These are phyloP conservation scores for Aquilaria agallochum DNA, from an alignment of 441 rosid species.

Conservation along the genomic window DNA sequence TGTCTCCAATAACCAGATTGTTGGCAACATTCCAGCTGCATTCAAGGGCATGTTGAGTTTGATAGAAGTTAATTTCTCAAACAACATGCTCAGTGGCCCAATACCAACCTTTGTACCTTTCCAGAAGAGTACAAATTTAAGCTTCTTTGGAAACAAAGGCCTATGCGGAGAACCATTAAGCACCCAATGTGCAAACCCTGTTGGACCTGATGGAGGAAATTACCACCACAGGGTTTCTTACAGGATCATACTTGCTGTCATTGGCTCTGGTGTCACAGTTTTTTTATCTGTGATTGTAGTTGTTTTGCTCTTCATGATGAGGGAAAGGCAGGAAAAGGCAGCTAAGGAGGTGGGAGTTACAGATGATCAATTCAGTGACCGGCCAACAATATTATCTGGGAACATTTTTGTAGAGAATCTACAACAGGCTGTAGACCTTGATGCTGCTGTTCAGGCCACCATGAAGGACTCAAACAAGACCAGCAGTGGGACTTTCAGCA, in stretches of 20 bases:
- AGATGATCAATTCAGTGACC: slow-evolving; percentile 41
- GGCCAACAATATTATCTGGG: slow-evolving; percentile 69
- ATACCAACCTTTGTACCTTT: slow-evolving; percentile 78
- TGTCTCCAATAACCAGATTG: slow-evolving; percentile 81
- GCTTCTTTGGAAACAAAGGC: slow-evolving; percentile 76
- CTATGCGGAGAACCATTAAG: slow-evolving; percentile 87
- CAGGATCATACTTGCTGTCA: slow-evolving; percentile 74
- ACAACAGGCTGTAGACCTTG: slow-evolving; percentile 85
- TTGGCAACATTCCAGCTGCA: slow-evolving; percentile 66
- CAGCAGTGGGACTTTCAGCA: slow-evolving; percentile 78
- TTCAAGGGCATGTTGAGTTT: slow-evolving; percentile 89
- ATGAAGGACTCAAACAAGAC: slow-evolving; percentile 77
- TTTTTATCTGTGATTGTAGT: slow-evolving; percentile 75
- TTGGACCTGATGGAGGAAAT: slow-evolving; percentile 31
- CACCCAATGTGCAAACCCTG: slow-evolving; percentile 43
- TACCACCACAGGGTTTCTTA: slow-evolving; percentile 82
- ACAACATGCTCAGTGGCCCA: slow-evolving; percentile 67
- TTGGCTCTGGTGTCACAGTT: slow-evolving; percentile 90
- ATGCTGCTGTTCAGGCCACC: slow-evolving; percentile 76
- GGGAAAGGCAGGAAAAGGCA: slow-evolving; percentile 91
- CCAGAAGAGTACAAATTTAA: slow-evolving; percentile 79
- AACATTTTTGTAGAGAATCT: slow-evolving; percentile 83
- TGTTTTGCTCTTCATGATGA: slow-evolving; percentile 86
- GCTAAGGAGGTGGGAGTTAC: slow-evolving; percentile 41
- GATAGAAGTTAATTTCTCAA: slow-evolving; percentile 90